These are phyloP conservation scores for Handroanthus guayacan DNA, from an alignment of 257 asterid species.

Conservation along the genomic window DNA sequence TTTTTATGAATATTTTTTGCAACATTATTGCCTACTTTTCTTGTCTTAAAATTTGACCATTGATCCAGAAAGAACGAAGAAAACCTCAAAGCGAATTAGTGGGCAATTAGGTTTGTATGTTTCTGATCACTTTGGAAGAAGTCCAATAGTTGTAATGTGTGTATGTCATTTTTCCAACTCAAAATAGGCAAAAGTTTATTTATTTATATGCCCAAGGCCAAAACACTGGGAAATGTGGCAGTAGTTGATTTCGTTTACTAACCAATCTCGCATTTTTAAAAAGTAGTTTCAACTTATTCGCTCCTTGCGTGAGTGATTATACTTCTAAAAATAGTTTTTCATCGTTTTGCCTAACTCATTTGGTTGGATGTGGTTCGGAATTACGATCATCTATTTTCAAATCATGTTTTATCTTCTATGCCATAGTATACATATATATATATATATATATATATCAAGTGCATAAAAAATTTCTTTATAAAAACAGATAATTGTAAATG, in stretches of 20 bases:
- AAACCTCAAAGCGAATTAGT: slow-evolving; percentile 25
- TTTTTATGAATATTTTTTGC: not conserved
- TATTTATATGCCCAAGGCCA: not conserved
- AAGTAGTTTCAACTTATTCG: not conserved
- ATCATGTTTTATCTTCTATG: no score
- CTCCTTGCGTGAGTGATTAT: not conserved
- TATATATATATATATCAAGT: no score
- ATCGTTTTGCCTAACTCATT: no score
- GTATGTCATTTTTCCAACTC: not conserved
- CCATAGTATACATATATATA: no score
- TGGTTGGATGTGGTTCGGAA: no score
- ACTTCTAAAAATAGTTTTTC: not conserved
- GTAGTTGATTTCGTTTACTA: not conserved
- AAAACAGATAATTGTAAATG: no score
- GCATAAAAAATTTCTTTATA: no score
- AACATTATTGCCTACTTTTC: slow-evolving; percentile 1
- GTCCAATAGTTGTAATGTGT: slow-evolving; percentile 7
- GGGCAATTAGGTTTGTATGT: slow-evolving; percentile 18
- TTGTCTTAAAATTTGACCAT: not conserved
- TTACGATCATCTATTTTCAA: no score
- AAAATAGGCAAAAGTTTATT: not conserved
- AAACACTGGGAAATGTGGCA: not conserved
- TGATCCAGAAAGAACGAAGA: not conserved
- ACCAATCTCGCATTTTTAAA: not conserved
- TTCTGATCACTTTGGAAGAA: slow-evolving; percentile 12